Percentiles rank a stretch among this genome's conserved stretches.
phyloP scores from a whole-genome alignment of 495 filamentous ascomycete species.

The Xylaria longipes region DNA sequence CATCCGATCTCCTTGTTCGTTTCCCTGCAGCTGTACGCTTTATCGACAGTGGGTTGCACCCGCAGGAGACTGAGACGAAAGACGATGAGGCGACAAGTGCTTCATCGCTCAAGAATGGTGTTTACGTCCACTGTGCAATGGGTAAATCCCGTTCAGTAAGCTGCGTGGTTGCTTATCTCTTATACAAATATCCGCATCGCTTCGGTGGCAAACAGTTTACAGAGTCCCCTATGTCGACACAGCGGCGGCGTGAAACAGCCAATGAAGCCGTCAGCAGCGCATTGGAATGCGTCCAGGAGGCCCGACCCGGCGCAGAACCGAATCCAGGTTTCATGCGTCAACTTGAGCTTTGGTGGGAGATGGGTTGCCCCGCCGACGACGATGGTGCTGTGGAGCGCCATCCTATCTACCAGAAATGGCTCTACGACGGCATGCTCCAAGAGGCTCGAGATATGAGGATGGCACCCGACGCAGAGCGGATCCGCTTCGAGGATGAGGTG shows the following conservation, averaged over 20 bases:
- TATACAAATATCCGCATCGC: constrained; percentile 64
- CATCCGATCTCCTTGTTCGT: constrained; percentile 83
- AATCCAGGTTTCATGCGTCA: constrained; percentile 91
- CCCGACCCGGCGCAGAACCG: constrained; percentile 77
- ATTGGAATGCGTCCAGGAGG: constrained; percentile 62
- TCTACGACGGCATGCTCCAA: constrained; percentile 79
- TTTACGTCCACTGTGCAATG: constrained; percentile 79
- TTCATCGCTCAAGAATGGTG: constrained; percentile 55
- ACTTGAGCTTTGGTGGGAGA: constrained; percentile 82
- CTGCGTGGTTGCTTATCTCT: constrained; percentile 82
- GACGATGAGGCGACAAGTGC: constrained; percentile 29
- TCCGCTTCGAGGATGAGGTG: constrained; percentile 87
- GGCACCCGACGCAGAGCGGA: constrained; percentile 70
- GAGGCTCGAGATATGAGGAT: constrained; percentile 68
- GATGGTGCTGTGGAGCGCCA: constrained; percentile 61
- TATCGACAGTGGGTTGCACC: constrained; percentile 73
- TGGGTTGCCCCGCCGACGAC: constrained; percentile 72
- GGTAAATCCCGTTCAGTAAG: constrained; percentile 92
- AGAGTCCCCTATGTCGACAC: constrained; percentile 27
- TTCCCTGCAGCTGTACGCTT: constrained; percentile 79
- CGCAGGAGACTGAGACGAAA: constrained; percentile 58
- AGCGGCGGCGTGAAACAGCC: constrained; percentile 35
- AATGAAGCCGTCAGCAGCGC: constrained; percentile 46
- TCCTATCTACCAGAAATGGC: constrained; percentile 85
- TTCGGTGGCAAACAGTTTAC: constrained; percentile 41